Evolutionary conservation across 192 early-diverging fungal species (phyloP).

Genomic region (Paraglomus brasilianum): DNA sequence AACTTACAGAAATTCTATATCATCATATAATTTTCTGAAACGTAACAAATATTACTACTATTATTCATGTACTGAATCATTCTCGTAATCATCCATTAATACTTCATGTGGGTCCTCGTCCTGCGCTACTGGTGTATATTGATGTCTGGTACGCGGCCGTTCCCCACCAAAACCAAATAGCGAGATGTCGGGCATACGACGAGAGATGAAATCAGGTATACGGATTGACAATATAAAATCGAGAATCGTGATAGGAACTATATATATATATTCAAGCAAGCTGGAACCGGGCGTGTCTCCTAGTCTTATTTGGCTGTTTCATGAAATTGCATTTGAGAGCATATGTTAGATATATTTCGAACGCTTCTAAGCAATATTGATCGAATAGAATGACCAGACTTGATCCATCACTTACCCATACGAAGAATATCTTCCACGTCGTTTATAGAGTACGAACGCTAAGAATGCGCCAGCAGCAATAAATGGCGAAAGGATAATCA

Average conservation of each 20-base stretch:
- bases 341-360: background rate
- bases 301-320: constrained; percentile 33
- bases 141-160: constrained; percentile 4
- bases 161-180: constrained; percentile 1
- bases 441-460: constrained; percentile 28
- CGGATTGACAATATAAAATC: constrained; percentile 33
- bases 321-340: constrained; percentile 14
- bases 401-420: background rate
- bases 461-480: constrained; percentile 35
- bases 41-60: background rate
- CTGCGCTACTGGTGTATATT: constrained; percentile 38
- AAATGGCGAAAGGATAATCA: constrained; percentile 36
- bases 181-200: constrained; percentile 35
- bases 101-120: constrained; percentile 41
- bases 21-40: background rate
- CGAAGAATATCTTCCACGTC: background rate
- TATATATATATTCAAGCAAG: constrained; percentile 15
- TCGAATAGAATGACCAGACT: background rate
- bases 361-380: background rate
- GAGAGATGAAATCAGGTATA: constrained; percentile 34
- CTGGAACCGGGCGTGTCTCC: constrained; percentile 19
- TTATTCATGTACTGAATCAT: background rate
- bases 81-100: constrained; percentile 45
- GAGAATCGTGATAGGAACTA: constrained; percentile 31
- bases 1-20: too few species aligned